Evolutionary conservation across 768 basidiomycete species (phyloP).

Genomic region (Roridomyces roridus): DNA sequence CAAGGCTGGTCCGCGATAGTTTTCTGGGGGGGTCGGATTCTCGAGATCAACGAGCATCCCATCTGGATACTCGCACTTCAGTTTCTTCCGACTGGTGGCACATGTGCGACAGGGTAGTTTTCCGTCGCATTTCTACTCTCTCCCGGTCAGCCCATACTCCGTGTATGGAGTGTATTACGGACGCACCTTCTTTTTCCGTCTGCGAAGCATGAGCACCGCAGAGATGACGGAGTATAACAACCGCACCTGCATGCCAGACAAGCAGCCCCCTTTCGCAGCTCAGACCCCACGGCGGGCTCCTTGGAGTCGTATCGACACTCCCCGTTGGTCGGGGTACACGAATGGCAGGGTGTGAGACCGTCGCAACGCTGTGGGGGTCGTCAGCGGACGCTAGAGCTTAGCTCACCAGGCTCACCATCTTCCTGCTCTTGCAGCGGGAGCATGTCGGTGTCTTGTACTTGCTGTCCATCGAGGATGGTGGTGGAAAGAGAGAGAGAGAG

Average conservation of each 20-base stretch:
- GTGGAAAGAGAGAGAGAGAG: too few species aligned
- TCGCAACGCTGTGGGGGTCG: slow-evolving; percentile 8
- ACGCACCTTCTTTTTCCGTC: slow-evolving; percentile 19
- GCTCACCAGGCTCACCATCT: background rate
- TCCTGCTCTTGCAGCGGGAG: background rate
- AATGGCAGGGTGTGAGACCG: slow-evolving; percentile 3
- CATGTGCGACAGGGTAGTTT: slow-evolving; percentile 14
- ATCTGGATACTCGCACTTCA: slow-evolving; percentile 12
- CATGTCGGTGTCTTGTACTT: slow-evolving; percentile 3
- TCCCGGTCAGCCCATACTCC: background rate
- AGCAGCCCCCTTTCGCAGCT: slow-evolving; percentile 12
- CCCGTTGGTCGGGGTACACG: background rate
- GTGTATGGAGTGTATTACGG: too few species aligned
- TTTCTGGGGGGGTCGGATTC: background rate
- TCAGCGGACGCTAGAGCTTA: background rate
- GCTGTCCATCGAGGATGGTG: background rate
- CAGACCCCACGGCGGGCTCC: background rate
- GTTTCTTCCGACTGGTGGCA: background rate
- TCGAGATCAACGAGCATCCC: background rate
- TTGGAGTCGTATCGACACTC: slow-evolving; percentile 6
- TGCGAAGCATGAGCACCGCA: background rate
- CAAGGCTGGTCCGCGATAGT: too few species aligned
- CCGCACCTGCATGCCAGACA: slow-evolving; percentile 17
- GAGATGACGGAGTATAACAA: too few species aligned
- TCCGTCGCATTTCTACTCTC: slow-evolving; percentile 9